Conservation (phyloP, 805 yeast species). For the Metschnikowia colocasiae region DNA sequence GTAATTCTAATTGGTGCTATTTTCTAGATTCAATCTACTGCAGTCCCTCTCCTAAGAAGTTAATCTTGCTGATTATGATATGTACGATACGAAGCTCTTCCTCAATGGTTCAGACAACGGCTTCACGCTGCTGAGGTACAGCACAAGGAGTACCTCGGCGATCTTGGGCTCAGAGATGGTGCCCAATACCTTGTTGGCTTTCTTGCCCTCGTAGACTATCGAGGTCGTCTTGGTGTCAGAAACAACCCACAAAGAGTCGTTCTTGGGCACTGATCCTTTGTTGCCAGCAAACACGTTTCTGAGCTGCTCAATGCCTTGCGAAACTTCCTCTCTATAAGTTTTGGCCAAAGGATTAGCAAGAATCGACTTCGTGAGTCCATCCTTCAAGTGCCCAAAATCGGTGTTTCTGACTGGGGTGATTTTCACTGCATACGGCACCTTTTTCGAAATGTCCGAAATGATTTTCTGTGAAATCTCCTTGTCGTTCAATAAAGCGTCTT, state of each 20-base stretch:
- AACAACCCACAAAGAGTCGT: slow-evolving; percentile 59
- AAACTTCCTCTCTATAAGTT: slow-evolving; percentile 33
- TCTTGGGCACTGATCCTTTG: slow-evolving; percentile 71
- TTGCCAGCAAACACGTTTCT: slow-evolving; percentile 54
- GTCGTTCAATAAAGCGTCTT: slow-evolving; percentile 39
- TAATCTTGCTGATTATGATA: not conserved
- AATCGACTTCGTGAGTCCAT: slow-evolving; percentile 81
- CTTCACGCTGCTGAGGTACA: slow-evolving; percentile 66
- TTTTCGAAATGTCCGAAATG: slow-evolving; percentile 52
- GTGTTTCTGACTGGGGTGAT: slow-evolving; percentile 88
- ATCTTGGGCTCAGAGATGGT: slow-evolving; percentile 57
- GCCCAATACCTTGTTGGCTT: slow-evolving; percentile 44
- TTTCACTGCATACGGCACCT: slow-evolving; percentile 63
- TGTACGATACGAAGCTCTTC: slow-evolving; percentile 28
- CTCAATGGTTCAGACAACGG: slow-evolving; percentile 61
- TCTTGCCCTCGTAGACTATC: slow-evolving; percentile 15
- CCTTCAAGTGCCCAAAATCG: slow-evolving; percentile 83
- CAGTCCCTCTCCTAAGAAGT: not conserved
- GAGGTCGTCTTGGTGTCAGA: slow-evolving; percentile 10
- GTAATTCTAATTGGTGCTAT: no score
- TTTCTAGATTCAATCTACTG: no score
- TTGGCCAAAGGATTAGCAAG: slow-evolving; percentile 63
- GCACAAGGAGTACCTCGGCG: slow-evolving; percentile 64
- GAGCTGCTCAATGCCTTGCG: slow-evolving; percentile 64
- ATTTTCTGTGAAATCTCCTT: slow-evolving; percentile 49